Conservation (phyloP, 2,329 filamentous ascomycete species). For the Ophiostoma perfectum region DNA sequence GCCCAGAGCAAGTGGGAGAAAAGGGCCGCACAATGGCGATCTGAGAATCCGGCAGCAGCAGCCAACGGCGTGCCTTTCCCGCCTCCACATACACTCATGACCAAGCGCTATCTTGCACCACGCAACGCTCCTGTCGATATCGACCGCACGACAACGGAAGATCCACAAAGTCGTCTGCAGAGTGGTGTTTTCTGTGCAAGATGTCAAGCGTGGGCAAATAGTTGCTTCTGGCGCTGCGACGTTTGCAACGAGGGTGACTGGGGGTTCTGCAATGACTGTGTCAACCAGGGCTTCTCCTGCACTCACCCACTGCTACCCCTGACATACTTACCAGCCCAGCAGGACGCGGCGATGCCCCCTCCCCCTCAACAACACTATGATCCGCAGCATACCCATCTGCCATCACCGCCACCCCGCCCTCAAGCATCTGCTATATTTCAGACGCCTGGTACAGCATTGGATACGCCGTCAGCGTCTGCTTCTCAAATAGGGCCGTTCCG, state of each 20-base stretch:
- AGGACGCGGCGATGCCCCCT: slow-evolving; percentile 24
- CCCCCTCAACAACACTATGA: not conserved
- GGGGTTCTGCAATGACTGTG: slow-evolving; percentile 87
- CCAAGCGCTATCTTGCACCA: slow-evolving; percentile 52
- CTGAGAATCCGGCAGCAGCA: slow-evolving; percentile 33
- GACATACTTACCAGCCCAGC: slow-evolving; percentile 47
- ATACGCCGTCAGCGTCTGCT: slow-evolving; percentile 34
- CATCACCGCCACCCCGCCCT: slow-evolving; percentile 28
- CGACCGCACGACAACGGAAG: slow-evolving; percentile 48
- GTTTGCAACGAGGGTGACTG: slow-evolving; percentile 87
- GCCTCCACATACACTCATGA: slow-evolving; percentile 53
- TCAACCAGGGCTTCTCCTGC: slow-evolving; percentile 75
- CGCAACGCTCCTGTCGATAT: slow-evolving; percentile 29
- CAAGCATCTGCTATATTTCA: slow-evolving; percentile 37
- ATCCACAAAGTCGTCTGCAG: slow-evolving; percentile 63
- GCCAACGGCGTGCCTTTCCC: slow-evolving; percentile 28
- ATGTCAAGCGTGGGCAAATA: slow-evolving; percentile 68
- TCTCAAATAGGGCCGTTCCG: slow-evolving; percentile 53
- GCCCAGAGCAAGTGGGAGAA: slow-evolving; percentile 64
- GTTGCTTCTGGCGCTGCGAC: slow-evolving; percentile 86
- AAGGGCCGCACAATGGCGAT: slow-evolving; percentile 30
- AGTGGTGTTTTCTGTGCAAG: slow-evolving; percentile 78
- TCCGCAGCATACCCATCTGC: slow-evolving; percentile 28
- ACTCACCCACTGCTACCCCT: slow-evolving; percentile 76
- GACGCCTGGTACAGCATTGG: slow-evolving; percentile 35